Evolutionary conservation across 140 eudicot species (phyloP).

Genomic region (Stevia rebaudiana): DNA sequence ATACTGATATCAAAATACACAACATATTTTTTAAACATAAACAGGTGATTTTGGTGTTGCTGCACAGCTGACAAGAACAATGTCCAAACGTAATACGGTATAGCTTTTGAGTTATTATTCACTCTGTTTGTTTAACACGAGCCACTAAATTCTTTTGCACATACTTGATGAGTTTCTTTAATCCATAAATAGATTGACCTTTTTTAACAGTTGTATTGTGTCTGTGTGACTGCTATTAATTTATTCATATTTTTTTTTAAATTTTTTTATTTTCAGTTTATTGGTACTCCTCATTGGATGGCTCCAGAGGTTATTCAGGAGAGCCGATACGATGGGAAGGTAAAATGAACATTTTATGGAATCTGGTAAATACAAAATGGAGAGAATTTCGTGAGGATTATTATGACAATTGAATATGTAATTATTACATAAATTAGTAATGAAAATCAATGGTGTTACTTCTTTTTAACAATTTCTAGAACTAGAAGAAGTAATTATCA

Average conservation of each 20-base stretch:
- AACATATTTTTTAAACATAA: conserved; percentile 12
- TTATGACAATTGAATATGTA: conserved; percentile 4
- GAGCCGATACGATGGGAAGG: conserved; percentile 98
- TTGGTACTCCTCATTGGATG: conserved; percentile 99
- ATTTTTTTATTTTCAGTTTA: conserved; percentile 75
- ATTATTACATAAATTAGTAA: not conserved
- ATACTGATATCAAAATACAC: not conserved
- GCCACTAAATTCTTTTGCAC: conserved; percentile 5
- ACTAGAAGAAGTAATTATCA: not conserved
- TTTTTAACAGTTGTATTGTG: not conserved
- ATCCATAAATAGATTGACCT: not conserved
- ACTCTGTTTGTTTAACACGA: conserved; percentile 16
- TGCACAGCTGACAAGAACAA: conserved; percentile 94
- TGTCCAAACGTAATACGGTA: conserved; percentile 99
- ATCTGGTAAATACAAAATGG: conserved; percentile 5
- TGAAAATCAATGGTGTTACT: conserved; percentile 7
- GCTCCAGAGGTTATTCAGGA: conserved; percentile 99
- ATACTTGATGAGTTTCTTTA: not conserved
- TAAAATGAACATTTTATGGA: conserved; percentile 23
- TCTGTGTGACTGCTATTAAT: conserved; percentile 12
- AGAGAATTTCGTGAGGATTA: not conserved
- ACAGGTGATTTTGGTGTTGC: conserved; percentile 99
- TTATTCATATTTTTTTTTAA: conserved; percentile 31
- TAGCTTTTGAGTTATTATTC: not conserved
- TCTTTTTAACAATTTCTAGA: not conserved